phyloP scores from a whole-genome alignment of 176 grass and related monocot species.

The Triticum monococcum region DNA sequence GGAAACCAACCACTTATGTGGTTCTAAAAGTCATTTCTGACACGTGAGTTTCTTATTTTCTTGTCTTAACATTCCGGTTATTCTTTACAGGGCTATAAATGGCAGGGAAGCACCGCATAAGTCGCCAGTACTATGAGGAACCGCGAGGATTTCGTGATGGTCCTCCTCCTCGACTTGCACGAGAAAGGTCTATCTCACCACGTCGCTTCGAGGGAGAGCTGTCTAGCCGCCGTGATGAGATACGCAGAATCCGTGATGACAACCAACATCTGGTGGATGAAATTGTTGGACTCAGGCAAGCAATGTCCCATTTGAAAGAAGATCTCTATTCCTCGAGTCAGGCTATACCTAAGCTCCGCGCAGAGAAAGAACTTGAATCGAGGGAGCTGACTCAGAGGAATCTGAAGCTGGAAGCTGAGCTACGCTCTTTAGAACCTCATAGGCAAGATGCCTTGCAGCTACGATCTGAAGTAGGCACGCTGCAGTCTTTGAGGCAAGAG shows the following conservation, averaged over 20 bases:
- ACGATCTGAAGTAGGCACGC: conserved; percentile 49
- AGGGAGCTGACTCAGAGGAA: conserved; percentile 60
- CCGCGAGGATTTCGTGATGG: conserved; percentile 42
- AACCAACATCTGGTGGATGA: conserved; percentile 49
- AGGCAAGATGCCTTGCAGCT: conserved; percentile 56
- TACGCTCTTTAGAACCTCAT: conserved; percentile 50
- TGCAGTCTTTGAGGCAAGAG: conserved; percentile 47
- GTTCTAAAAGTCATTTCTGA: background rate
- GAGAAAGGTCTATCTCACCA: conserved; percentile 38
- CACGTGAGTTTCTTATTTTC: background rate
- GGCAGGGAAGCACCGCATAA: conserved; percentile 47
- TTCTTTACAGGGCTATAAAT: conserved; percentile 39
- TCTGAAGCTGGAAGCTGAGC: conserved; percentile 64
- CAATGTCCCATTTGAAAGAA: conserved; percentile 31
- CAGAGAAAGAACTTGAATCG: conserved; percentile 65
- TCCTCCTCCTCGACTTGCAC: conserved; percentile 30
- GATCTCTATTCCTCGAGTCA: conserved; percentile 49
- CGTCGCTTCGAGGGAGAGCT: conserved; percentile 45
- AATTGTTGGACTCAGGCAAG: conserved; percentile 50
- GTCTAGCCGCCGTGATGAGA: conserved; percentile 45
- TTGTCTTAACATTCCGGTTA: conserved; percentile 9
- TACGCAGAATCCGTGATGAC: conserved; percentile 52
- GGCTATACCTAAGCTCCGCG: conserved; percentile 52
- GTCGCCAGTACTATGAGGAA: conserved; percentile 37
- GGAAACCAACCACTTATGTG: background rate